Evolutionary conservation across 345 rosid species (phyloP).

Genomic region (Gossypium herbaceum): DNA sequence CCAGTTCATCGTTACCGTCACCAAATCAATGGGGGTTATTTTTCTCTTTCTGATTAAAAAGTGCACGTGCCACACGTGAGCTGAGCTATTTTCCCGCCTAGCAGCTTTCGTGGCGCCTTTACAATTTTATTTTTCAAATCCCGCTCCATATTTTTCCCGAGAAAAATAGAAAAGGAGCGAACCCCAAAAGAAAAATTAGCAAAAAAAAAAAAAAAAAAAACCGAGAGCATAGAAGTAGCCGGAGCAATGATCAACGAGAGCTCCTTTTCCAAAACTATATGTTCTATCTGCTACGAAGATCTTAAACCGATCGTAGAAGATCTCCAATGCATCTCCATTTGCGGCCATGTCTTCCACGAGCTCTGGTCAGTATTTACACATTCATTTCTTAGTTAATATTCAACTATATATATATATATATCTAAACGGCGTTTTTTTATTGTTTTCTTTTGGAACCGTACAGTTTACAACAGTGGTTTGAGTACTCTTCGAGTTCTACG

Average conservation of each 20-base stretch:
- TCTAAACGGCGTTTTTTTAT: background rate
- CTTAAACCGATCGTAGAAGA: slow-evolving; percentile 83
- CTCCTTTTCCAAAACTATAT: slow-evolving; percentile 51
- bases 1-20: background rate
- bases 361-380: slow-evolving; percentile 48
- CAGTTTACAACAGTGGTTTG: slow-evolving; percentile 98
- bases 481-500: slow-evolving; percentile 49
- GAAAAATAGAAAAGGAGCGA: background rate
- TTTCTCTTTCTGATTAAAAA: background rate
- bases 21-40: background rate
- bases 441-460: slow-evolving; percentile 19
- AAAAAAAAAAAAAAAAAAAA: background rate
- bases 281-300: slow-evolving; percentile 92
- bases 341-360: slow-evolving; percentile 97
- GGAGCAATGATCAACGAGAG: slow-evolving; percentile 29
- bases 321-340: slow-evolving; percentile 74
- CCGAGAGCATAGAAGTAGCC: background rate
- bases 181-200: background rate
- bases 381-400: background rate
- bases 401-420: background rate
- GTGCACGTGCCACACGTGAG: background rate
- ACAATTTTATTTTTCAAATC: slow-evolving; percentile 8
- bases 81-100: slow-evolving; percentile 13
- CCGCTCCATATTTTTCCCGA: slow-evolving; percentile 16
- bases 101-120: background rate